phyloP scores from a whole-genome alignment of 257 asterid genomes.

The Haberlea rhodopensis region DNA sequence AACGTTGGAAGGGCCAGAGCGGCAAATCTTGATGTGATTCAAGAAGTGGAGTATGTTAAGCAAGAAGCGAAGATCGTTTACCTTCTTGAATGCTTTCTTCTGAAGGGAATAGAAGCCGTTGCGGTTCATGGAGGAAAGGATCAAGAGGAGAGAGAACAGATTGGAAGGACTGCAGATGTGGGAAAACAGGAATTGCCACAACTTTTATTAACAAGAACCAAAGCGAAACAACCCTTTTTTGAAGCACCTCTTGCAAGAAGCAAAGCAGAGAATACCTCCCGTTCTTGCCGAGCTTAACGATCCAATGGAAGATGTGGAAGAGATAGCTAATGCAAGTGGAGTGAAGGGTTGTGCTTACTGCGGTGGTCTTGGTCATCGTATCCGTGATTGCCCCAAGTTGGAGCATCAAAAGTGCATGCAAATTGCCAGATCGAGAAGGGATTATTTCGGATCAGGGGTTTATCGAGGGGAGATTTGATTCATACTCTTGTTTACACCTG shows the following conservation, averaged over 20 bases:
- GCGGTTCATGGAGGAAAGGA: constrained; percentile 83
- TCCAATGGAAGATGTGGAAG: constrained; percentile 78
- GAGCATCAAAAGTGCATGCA: constrained; percentile 79
- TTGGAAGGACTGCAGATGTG: constrained; percentile 79
- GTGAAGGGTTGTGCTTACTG: constrained; percentile 77
- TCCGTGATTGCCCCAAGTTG: constrained; percentile 74
- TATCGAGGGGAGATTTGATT: constrained; percentile 17
- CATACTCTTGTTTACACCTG: constrained; percentile 29
- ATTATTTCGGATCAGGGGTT: constrained; percentile 72
- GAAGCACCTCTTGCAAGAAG: constrained; percentile 80
- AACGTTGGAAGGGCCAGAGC: constrained; percentile 93
- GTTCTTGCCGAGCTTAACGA: constrained; percentile 73
- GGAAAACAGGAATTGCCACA: constrained; percentile 82
- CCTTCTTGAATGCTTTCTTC: constrained; percentile 73
- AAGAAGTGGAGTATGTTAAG: constrained; percentile 82
- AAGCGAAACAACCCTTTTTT: constrained; percentile 66
- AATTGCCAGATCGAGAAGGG: constrained; percentile 72
- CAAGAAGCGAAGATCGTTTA: constrained; percentile 83
- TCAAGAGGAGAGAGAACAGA: constrained; percentile 82
- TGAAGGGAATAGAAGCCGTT: constrained; percentile 84
- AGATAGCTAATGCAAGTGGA: constrained; percentile 72
- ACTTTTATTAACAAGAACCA: constrained; percentile 82
- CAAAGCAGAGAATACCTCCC: constrained; percentile 81
- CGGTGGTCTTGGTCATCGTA: constrained; percentile 84
- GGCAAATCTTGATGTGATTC: constrained; percentile 79